Percentiles rank a stretch among this genome's conserved stretches.
phyloP scores from a whole-genome alignment of 148 eudicot species.

The Rhododendron ferrugineum region DNA sequence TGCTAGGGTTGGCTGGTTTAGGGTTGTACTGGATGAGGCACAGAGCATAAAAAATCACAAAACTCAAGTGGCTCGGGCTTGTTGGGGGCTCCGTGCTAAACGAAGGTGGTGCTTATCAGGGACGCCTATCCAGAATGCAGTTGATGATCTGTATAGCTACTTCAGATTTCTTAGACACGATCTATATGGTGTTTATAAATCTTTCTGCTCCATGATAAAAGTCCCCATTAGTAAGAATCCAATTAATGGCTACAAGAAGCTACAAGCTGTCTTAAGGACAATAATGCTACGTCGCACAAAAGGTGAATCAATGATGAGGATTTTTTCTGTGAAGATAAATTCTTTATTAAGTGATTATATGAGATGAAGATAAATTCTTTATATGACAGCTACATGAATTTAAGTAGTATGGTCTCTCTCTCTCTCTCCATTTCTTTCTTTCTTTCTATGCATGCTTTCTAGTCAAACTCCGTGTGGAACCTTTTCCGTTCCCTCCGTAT shows the following conservation, averaged over 20 bases:
- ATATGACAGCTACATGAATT: not conserved
- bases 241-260: conserved; percentile 62
- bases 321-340: not conserved
- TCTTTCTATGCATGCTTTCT: not conserved
- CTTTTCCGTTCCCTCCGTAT: not conserved
- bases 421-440: not conserved
- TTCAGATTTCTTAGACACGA: conserved; percentile 91
- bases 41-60: conserved; percentile 85
- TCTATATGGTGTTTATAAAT: conserved; percentile 62
- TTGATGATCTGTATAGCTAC: conserved; percentile 97
- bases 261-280: conserved; percentile 86
- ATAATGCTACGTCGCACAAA: conserved; percentile 96
- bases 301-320: conserved; percentile 36
- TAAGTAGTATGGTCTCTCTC: not conserved
- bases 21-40: conserved; percentile 97
- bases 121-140: conserved; percentile 93
- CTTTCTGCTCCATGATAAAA: conserved; percentile 67
- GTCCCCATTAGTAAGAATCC: conserved; percentile 61
- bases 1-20: conserved; percentile 88
- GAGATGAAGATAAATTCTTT: not conserved
- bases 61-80: conserved; percentile 93
- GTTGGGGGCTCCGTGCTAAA: conserved; percentile 99
- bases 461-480: not conserved
- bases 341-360: not conserved
- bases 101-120: conserved; percentile 99